Conservation (phyloP, 768 basidiomycete genomes). For the Tylopilus subfusipes region DNA sequence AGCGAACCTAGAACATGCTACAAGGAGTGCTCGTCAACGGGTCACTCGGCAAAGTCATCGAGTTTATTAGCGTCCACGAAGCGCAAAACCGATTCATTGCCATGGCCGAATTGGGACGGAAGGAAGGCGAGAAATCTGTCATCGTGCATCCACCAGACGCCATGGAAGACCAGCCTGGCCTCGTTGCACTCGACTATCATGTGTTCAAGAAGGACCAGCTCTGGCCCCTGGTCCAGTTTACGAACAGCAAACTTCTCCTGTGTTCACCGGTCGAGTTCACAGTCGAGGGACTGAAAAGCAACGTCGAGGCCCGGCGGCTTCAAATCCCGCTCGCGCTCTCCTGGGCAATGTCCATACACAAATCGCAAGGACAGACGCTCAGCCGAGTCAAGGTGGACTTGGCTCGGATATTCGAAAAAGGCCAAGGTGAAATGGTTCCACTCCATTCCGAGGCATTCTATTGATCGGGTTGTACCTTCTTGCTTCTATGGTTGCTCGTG, state of each 20-base stretch:
- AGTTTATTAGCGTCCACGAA: constrained; percentile 30
- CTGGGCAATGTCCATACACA: constrained; percentile 99
- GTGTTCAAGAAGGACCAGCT: constrained; percentile 13
- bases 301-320: constrained; percentile 33
- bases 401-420: constrained; percentile 86
- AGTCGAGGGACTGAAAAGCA: constrained; percentile 33
- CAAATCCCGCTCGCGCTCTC: constrained; percentile 83
- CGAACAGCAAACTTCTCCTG: constrained; percentile 27
- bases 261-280: constrained; percentile 34
- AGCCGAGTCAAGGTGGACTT: constrained; percentile 93
- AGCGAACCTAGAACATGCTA: constrained; percentile 28
- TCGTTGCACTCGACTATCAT: constrained; percentile 17
- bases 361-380: constrained; percentile 95
- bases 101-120: constrained; percentile 28
- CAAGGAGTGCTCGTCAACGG: constrained; percentile 69
- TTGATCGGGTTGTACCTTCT: background rate
- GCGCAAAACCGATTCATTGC: constrained; percentile 25
- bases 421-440: no score
- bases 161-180: background rate
- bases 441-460: no score
- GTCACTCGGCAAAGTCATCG: constrained; percentile 73
- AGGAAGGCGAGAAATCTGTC: constrained; percentile 1
- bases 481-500: background rate
- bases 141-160: background rate
- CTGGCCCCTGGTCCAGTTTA: constrained; percentile 38